Evolutionary conservation across 192 early-diverging fungal species (phyloP), one percentile per base, ranked within the genome.

Genomic region (Linnemannia exigua): DNA sequence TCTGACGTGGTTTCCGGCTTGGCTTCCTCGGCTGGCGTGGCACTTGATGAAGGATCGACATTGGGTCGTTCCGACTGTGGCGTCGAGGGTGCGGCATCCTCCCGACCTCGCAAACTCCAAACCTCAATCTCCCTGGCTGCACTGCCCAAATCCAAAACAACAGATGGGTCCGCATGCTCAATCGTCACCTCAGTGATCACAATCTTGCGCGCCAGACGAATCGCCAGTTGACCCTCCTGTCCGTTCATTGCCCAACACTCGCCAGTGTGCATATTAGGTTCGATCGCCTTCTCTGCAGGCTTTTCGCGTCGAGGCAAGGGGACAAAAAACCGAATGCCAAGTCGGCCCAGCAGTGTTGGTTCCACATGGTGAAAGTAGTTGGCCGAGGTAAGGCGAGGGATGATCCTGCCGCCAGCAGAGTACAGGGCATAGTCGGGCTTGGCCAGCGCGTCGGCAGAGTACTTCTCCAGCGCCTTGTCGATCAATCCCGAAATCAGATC

Each of bases 221-320:
- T 89, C 0, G 90, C 94, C 33, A 96, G 70, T 47, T 92, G 90
- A 0, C 95, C 95, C 16, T 83, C 41, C 38, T 87, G 81, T 15
- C 95, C 94, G 4, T 77, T 80, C 91, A 96, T 94, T 0, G 93
- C 90, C 95, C 95, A 96, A 80, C 95, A 96, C 80, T 94, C 90
- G 38, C 95, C 95, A 14, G 94, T 87, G 37, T 93, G 88, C 25
- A 89, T 89, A 41, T 87, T 76, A 7, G 89, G 89, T 46, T 84
- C 70, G 16, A 92, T 69, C 12, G 88, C 91, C 17, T 75, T 88
- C n/a, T 84, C 73, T 0, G 91, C 81, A 9, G 87, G 77, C 70
- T 89, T 89, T 12, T 86, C 84, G 41, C 80, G 38, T 11, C 68
- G 63, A 36, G 77, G 67, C 33, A 76, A 70, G 0, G 89, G 87